Percentiles rank a stretch among this genome's conserved stretches.
phyloP scores from a whole-genome alignment of 805 yeast species.

The Cyberlindnera galapagoensis region DNA sequence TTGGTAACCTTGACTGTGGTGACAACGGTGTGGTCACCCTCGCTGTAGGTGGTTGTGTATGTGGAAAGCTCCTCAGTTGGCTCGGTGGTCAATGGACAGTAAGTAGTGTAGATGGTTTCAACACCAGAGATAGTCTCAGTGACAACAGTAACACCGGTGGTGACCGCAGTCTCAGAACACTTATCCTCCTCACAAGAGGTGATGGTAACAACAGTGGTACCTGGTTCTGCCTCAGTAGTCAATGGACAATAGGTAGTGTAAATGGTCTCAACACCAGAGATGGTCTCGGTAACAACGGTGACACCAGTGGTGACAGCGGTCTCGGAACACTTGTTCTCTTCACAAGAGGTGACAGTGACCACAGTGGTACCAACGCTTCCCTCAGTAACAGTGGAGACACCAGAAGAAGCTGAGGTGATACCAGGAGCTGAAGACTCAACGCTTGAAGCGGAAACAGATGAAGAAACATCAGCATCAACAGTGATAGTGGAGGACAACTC shows the following conservation, averaged over 20 bases:
- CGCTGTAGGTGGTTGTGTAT: no score
- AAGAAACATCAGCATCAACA: conserved; percentile 1
- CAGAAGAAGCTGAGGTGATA: conserved; percentile 1
- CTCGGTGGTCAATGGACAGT: conserved; percentile 3
- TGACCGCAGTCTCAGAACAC: conserved; percentile 2
- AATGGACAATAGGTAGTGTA: conserved; percentile 28
- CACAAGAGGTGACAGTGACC: conserved; percentile 8
- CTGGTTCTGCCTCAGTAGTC: conserved; percentile 6
- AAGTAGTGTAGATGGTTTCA: conserved; percentile 4
- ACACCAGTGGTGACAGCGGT: conserved; percentile 7
- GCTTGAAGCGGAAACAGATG: background rate
- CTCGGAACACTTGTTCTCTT: conserved; percentile 8
- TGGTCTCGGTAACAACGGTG: background rate
- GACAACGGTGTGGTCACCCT: conserved; percentile 1
- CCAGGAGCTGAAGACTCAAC: conserved; percentile 1
- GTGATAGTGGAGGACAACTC: conserved; percentile 6
- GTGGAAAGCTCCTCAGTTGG: background rate
- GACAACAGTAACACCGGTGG: conserved; percentile 7
- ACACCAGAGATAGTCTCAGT: conserved; percentile 3
- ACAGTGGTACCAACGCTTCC: no score
- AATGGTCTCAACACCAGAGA: conserved; percentile 11
- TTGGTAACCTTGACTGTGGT: conserved; percentile 2
- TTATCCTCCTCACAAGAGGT: conserved; percentile 5
- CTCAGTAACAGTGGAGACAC: background rate
- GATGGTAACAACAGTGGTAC: conserved; percentile 3